These are phyloP conservation scores for Paramyrothecium roridum DNA, from an alignment of 2,329 filamentous ascomycete genomes.

Conservation along the genomic window DNA sequence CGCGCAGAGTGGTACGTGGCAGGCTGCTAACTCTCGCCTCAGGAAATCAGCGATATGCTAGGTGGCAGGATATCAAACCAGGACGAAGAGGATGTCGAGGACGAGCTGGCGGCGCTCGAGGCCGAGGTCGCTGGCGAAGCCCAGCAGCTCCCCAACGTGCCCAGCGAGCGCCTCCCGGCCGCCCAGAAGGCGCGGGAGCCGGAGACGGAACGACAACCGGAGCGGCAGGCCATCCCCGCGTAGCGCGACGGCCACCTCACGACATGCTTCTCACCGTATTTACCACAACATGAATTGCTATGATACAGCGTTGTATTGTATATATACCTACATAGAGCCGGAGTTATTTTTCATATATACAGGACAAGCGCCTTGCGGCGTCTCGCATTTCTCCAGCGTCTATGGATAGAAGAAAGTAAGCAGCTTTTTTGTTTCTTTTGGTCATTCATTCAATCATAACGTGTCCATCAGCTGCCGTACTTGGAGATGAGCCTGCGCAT, in stretches of 20 bases:
- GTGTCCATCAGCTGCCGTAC: constrained; percentile 48
- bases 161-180: constrained; percentile 28
- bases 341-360: constrained; percentile 2
- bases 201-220: constrained; percentile 18
- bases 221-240: constrained; percentile 39
- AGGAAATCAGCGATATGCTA: constrained; percentile 93
- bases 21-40: constrained; percentile 9
- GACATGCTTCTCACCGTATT: too few relatives aligned
- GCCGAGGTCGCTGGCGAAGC: constrained; percentile 25
- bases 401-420: constrained; percentile 18
- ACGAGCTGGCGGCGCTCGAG: constrained; percentile 83
- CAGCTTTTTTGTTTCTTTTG: constrained; percentile 5
- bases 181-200: constrained; percentile 12
- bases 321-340: neutral
- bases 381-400: constrained; percentile 14
- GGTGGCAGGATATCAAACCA: constrained; percentile 85
- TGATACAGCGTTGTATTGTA: neutral
- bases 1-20: neutral
- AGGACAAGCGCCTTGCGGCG: constrained; percentile 5
- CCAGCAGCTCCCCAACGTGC: constrained; percentile 25
- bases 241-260: neutral
- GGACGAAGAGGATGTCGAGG: constrained; percentile 97
- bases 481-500: constrained; percentile 73
- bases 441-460: constrained; percentile 3
- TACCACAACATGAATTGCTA: neutral